These are phyloP conservation scores for Coix lacrymajobi DNA, from an alignment of 176 grass and related monocot species.

Conservation along the genomic window DNA sequence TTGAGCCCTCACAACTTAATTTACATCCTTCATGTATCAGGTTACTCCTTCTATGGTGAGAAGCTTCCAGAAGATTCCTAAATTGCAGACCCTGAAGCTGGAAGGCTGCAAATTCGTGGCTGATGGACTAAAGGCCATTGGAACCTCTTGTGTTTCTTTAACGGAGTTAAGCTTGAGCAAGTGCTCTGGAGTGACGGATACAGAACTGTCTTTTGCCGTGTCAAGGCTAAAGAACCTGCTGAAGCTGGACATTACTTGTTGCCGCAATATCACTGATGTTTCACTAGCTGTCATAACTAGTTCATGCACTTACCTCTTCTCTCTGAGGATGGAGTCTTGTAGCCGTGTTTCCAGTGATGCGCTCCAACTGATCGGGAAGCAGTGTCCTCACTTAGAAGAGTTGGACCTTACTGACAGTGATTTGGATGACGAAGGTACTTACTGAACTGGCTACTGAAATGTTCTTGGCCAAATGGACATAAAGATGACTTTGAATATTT, in stretches of 20 bases:
- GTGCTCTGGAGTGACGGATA: slow-evolving; percentile 70
- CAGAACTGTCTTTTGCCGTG: slow-evolving; percentile 52
- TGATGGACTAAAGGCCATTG: slow-evolving; percentile 52
- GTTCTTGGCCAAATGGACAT: not conserved
- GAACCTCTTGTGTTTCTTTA: slow-evolving; percentile 51
- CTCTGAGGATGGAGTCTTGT: slow-evolving; percentile 92
- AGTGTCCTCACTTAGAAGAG: slow-evolving; percentile 55
- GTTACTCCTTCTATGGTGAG: slow-evolving; percentile 41
- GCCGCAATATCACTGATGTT: slow-evolving; percentile 65
- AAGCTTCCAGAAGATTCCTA: slow-evolving; percentile 40
- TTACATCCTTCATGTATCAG: slow-evolving; percentile 33
- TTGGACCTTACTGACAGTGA: slow-evolving; percentile 80
- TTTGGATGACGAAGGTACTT: slow-evolving; percentile 83
- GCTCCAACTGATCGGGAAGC: slow-evolving; percentile 61
- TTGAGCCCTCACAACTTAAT: slow-evolving; percentile 1
- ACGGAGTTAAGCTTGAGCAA: slow-evolving; percentile 79
- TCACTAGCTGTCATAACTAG: slow-evolving; percentile 63
- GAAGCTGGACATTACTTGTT: slow-evolving; percentile 83
- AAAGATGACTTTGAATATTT: not conserved
- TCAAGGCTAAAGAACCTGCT: slow-evolving; percentile 56
- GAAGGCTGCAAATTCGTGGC: slow-evolving; percentile 65
- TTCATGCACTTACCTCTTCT: slow-evolving; percentile 65
- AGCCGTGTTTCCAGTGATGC: slow-evolving; percentile 44
- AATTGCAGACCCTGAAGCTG: slow-evolving; percentile 57
- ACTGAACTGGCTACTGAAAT: not conserved